Base-by-base conservation (phyloP, 73 alveolate species). In the Paramecium biaurelia region DNA sequence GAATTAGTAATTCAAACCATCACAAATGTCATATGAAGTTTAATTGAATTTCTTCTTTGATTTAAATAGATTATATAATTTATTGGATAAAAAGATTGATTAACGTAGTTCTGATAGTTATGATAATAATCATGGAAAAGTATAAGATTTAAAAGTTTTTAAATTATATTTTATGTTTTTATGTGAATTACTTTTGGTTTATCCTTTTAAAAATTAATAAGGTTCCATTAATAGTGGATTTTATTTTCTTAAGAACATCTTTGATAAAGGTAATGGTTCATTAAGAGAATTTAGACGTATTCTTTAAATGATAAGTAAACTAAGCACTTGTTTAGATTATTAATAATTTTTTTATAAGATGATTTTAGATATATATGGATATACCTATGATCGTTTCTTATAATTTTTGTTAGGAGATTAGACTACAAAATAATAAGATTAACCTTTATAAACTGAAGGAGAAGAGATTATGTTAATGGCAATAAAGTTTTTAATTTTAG, bases 401-500 rank as follows among this genome's bases (percentile, higher is more conserved):
- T 23, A 20, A 42, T 18, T 79, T 23, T 26, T 47, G 5, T 23
- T 79, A 38, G 90, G 90, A 21, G 90, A 79, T 45, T 7, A 53
- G 12, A 53, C 32, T 1, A 34, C 56, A 20, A 37, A 42, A 34
- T 14, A 21, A 35, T 28, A 23, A 15, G 86, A 72, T 72, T 9
- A 79, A 20, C 45, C 45, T 3, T 37, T 24, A 4, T 20, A 79
- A 42, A 79, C 74, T 14, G 90, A 79, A 21, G 90, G 90, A 42
- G 90, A 79, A 79, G 90, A 79, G 24, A 43, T 47, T 3, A 79
- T 79, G 74, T 45, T 79, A 21, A 79, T 79, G 90, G 90, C 76
- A 20, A 42, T 24, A 5, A 79, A 79, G 15, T 79, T 42, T 23
- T 79, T 79, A 43, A 41, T 79, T 18, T 45, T 79, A 12, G 90